Conservation (phyloP, 768 basidiomycete genomes). For the Lactarius quietus region DNA sequence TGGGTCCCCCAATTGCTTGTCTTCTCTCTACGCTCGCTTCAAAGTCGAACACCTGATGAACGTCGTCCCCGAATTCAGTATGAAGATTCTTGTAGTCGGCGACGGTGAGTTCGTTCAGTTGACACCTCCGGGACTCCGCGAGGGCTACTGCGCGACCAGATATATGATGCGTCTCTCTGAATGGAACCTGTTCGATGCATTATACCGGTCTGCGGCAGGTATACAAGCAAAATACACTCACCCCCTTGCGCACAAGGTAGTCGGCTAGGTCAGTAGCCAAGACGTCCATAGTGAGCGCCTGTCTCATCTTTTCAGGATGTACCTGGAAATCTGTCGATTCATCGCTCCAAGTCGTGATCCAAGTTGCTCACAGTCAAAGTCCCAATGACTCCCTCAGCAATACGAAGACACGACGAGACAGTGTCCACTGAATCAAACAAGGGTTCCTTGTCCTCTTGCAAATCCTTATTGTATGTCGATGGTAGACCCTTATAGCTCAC, state of each 20-base stretch:
- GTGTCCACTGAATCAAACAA: conserved; percentile 93
- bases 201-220: conserved; percentile 7
- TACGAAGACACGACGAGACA: conserved; percentile 80
- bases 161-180: conserved; percentile 98
- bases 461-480: conserved; percentile 98
- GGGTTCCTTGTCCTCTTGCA: conserved; percentile 98
- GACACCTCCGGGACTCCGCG: conserved; percentile 78
- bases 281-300: conserved; percentile 93
- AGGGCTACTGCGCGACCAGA: conserved; percentile 95
- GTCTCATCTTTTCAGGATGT: conserved; percentile 84
- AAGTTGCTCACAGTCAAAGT: conserved; percentile 70
- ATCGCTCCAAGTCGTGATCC: neutral
- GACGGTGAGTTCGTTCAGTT: conserved; percentile 76
- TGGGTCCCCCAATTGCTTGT: conserved; percentile 89
- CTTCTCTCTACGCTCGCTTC: conserved; percentile 93
- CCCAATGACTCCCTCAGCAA: conserved; percentile 91
- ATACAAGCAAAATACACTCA: conserved; percentile 40
- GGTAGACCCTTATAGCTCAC: conserved; percentile 97
- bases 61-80: conserved; percentile 76
- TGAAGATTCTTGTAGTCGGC: conserved; percentile 76
- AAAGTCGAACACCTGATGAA: conserved; percentile 86
- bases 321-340: conserved; percentile 48
- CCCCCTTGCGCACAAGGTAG: conserved; percentile 97
- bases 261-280: conserved; percentile 99
- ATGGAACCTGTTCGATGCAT: conserved; percentile 67